Percentiles rank a stretch among this genome's conserved stretches.
Evolutionary conservation across 495 filamentous ascomycete genomes (phyloP).

Genomic region (Tuber magnatum): DNA sequence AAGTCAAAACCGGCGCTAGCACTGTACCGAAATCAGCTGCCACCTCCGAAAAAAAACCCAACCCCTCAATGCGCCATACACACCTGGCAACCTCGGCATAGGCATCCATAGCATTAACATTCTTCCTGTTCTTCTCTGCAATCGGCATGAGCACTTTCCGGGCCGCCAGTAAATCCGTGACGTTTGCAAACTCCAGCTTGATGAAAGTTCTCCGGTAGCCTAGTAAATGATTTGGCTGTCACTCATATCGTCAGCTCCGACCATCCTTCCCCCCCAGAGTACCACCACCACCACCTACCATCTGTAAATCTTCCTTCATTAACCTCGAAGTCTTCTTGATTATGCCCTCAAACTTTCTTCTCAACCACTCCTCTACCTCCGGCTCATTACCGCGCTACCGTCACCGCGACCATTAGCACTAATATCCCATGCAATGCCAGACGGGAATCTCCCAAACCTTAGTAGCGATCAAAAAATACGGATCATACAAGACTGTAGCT

Average conservation of each 20-base stretch:
- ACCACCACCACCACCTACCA: conserved; percentile 43
- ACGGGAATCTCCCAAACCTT: conserved; percentile 55
- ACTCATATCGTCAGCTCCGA: conserved; percentile 3
- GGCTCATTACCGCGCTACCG: conserved; percentile 52
- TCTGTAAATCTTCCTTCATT: conserved; percentile 87
- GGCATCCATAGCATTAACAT: conserved; percentile 90
- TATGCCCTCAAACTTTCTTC: conserved; percentile 68
- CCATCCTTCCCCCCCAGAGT: conserved; percentile 7
- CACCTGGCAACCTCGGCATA: conserved; percentile 93
- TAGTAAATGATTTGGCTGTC: conserved; percentile 76
- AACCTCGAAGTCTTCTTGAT: conserved; percentile 69
- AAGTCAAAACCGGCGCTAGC: conserved; percentile 86
- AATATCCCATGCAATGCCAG: background rate
- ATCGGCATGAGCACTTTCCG: conserved; percentile 77
- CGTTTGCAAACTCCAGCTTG: conserved; percentile 78
- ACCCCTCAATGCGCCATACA: background rate
- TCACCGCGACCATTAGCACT: conserved; percentile 11
- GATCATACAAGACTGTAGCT: conserved; percentile 90
- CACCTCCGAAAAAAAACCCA: background rate
- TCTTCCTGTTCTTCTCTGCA: conserved; percentile 93
- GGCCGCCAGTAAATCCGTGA: conserved; percentile 72
- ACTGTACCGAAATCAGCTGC: conserved; percentile 45
- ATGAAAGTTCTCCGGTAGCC: conserved; percentile 83
- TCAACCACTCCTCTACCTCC: conserved; percentile 94
- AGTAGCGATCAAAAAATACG: conserved; percentile 89